Conservation (phyloP, 768 basidiomycete genomes). For the Filobasidium floriforme region DNA sequence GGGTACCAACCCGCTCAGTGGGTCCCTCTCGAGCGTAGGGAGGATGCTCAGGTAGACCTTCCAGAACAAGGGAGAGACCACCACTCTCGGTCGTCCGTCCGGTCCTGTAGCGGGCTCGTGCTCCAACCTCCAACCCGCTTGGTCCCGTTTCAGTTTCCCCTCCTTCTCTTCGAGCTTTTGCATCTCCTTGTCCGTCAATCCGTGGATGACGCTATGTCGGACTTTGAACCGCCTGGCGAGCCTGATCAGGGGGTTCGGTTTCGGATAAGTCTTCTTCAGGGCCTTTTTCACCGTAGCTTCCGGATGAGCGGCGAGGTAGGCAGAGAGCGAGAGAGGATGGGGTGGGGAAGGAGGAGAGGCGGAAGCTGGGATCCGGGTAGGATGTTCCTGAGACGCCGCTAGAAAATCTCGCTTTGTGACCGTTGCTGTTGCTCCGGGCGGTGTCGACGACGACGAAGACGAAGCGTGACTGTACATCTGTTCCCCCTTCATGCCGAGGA, state of each 20-base stretch:
- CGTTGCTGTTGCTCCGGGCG: too few species aligned
- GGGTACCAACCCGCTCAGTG: constrained; percentile 55
- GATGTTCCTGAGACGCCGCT: neutral
- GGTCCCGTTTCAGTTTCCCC: constrained; percentile 29
- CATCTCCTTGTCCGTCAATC: constrained; percentile 29
- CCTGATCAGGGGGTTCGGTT: constrained; percentile 38
- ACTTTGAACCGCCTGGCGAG: constrained; percentile 43
- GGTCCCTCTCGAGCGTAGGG: constrained; percentile 54
- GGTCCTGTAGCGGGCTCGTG: constrained; percentile 50
- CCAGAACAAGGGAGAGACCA: constrained; percentile 58
- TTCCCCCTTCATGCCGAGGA: too few species aligned
- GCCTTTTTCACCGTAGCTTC: constrained; percentile 46
- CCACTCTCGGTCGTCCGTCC: constrained; percentile 51
- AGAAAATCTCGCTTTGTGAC: too few species aligned
- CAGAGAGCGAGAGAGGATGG: constrained; percentile 41
- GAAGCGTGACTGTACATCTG: too few species aligned
- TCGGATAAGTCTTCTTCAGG: constrained; percentile 48
- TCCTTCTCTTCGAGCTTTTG: constrained; percentile 28
- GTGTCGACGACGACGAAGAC: too few species aligned
- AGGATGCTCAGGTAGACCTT: constrained; percentile 61
- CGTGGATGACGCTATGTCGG: constrained; percentile 43
- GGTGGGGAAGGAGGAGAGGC: constrained; percentile 10
- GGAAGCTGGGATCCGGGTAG: constrained; percentile 5
- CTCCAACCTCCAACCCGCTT: constrained; percentile 42
- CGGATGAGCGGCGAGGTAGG: constrained; percentile 48